Percentiles rank a stretch among this genome's conserved stretches.
These are phyloP conservation scores for Alternaria longipes DNA, from an alignment of 2,329 filamentous ascomycete genomes.

Conservation along the genomic window DNA sequence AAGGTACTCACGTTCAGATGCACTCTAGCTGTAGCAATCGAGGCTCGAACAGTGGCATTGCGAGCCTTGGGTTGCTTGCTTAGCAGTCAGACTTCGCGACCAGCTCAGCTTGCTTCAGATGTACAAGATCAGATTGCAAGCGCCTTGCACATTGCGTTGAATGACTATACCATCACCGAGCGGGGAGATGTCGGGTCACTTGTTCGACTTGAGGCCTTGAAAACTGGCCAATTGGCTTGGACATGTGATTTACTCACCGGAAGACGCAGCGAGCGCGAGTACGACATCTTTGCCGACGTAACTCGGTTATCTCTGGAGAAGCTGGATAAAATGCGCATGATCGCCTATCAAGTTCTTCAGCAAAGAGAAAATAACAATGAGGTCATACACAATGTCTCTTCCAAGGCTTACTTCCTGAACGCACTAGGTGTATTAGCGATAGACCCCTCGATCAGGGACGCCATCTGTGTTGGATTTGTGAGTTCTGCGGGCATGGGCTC, in stretches of 20 bases:
- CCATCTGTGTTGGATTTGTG: constrained; percentile 72
- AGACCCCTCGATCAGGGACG: constrained; percentile 30
- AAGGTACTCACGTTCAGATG: constrained; percentile 49
- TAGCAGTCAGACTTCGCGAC: constrained; percentile 13
- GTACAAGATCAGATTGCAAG: constrained; percentile 35
- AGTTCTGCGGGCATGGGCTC: constrained; percentile 81
- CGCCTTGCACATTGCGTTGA: constrained; percentile 63
- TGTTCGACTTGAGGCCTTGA: constrained; percentile 80
- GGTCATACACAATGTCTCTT: constrained; percentile 60
- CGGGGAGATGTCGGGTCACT: constrained; percentile 90
- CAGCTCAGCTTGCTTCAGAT: constrained; percentile 18
- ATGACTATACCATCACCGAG: constrained; percentile 91
- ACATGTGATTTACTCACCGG: constrained; percentile 25
- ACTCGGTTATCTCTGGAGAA: constrained; percentile 85
- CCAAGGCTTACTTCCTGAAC: constrained; percentile 65
- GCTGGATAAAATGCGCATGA: constrained; percentile 79
- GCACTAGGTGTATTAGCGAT: constrained; percentile 54
- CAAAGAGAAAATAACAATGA: constrained; percentile 11
- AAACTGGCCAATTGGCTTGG: constrained; percentile 64
- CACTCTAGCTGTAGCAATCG: constrained; percentile 51
- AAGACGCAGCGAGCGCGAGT: constrained; percentile 20
- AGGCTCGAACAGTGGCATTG: constrained; percentile 56
- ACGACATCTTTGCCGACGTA: constrained; percentile 51
- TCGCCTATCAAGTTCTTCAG: constrained; percentile 38
- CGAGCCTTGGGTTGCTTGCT: constrained; percentile 51